These are phyloP conservation scores for Xylaria flabelliformis DNA, from an alignment of 495 filamentous ascomycete genomes.

Conservation along the genomic window DNA sequence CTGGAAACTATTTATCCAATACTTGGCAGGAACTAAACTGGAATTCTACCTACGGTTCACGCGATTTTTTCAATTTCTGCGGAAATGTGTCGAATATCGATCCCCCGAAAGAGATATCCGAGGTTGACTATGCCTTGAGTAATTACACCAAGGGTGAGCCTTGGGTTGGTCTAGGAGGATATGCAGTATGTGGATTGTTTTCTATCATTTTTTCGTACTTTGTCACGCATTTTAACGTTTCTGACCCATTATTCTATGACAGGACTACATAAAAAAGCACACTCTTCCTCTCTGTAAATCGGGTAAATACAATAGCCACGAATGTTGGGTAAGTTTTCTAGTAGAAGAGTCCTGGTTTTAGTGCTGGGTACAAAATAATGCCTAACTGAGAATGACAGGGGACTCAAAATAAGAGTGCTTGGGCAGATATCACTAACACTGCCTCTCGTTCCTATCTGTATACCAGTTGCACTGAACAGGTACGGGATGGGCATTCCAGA, in stretches of 20 bases:
- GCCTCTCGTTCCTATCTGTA: slow-evolving; percentile 53
- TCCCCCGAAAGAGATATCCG: slow-evolving; percentile 48
- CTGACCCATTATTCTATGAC: slow-evolving; percentile 10
- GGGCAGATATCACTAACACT: slow-evolving; percentile 46
- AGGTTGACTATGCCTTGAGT: slow-evolving; percentile 49
- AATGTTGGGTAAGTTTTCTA: slow-evolving; percentile 45
- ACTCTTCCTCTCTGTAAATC: slow-evolving; percentile 49
- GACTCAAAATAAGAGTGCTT: slow-evolving; percentile 42
- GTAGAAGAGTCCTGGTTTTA: not conserved
- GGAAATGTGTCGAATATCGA: slow-evolving; percentile 55
- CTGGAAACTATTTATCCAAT: slow-evolving; percentile 53
- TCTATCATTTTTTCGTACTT: not conserved
- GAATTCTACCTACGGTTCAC: slow-evolving; percentile 42
- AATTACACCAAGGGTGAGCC: slow-evolving; percentile 55
- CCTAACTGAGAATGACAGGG: slow-evolving; percentile 27
- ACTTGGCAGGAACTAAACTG: slow-evolving; percentile 61
- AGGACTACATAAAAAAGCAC: slow-evolving; percentile 52
- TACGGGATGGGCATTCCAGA: not conserved
- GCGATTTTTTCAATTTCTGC: slow-evolving; percentile 58
- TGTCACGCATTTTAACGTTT: not conserved
- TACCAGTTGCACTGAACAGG: slow-evolving; percentile 53
- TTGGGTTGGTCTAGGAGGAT: slow-evolving; percentile 42
- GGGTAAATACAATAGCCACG: slow-evolving; percentile 49
- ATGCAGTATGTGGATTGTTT: slow-evolving; percentile 10
- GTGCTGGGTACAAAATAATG: not conserved